A percentile compares a stretch with the other conserved stretches of the same genome.
These are phyloP conservation scores for Dioszegia crocea DNA, from an alignment of 768 basidiomycete genomes.

Conservation along the genomic window DNA sequence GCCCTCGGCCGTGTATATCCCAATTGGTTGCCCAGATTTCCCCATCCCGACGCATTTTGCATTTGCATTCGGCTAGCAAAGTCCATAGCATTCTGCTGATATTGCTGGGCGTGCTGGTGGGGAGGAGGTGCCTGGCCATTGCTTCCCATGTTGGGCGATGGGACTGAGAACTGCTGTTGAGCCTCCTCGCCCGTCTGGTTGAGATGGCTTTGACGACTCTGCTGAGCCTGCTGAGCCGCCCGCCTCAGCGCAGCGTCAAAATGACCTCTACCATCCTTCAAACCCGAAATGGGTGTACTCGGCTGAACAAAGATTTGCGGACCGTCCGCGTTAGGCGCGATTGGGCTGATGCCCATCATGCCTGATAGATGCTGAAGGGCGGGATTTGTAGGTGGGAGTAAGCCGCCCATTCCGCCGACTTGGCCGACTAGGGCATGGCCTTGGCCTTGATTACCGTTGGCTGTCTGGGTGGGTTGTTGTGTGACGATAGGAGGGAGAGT, in stretches of 20 bases:
- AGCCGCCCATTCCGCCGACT: constrained; percentile 11
- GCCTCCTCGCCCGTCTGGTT: not conserved
- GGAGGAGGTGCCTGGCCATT: not conserved
- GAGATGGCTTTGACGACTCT: constrained; percentile 2
- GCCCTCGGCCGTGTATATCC: constrained; percentile 26
- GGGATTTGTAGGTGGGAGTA: constrained; percentile 39
- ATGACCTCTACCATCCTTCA: constrained; percentile 37
- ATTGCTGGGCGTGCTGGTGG: not conserved
- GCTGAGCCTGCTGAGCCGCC: constrained; percentile 19
- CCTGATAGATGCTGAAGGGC: constrained; percentile 34
- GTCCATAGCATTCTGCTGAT: constrained; percentile 6
- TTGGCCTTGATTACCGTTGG: constrained; percentile 7
- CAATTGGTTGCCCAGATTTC: not conserved
- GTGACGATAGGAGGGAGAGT: constrained; percentile 37
- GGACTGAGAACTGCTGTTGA: not conserved
- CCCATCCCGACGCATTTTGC: constrained; percentile 20
- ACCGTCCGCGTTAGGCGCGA: constrained; percentile 40
- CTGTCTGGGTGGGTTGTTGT: constrained; percentile 1
- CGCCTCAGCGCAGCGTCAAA: constrained; percentile 37
- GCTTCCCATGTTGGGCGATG: not conserved
- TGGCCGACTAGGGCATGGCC: constrained; percentile 13
- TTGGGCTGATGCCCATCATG: constrained; percentile 45
- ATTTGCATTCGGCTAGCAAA: constrained; percentile 19
- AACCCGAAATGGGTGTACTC: constrained; percentile 42
- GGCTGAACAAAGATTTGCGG: constrained; percentile 43